phyloP scores from a whole-genome alignment of 2,329 filamentous ascomycete species.

The Mycosphaerella sp. region DNA sequence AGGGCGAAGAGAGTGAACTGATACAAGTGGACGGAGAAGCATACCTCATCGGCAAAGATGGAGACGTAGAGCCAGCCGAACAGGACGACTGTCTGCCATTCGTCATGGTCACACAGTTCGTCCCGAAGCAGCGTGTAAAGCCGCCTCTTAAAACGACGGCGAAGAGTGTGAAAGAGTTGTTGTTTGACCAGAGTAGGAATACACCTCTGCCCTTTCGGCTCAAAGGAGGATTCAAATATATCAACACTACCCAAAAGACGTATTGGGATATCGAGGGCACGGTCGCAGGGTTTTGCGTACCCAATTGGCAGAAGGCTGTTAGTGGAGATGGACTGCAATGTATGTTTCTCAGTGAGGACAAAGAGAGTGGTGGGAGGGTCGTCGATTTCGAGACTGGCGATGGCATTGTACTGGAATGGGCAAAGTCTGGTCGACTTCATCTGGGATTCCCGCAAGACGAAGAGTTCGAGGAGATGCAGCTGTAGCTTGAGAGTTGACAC shows the following conservation, averaged over 20 bases:
- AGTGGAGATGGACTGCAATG: slow-evolving; percentile 38
- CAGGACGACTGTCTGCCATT: slow-evolving; percentile 35
- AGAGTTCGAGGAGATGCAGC: slow-evolving; percentile 35
- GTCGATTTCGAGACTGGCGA: slow-evolving; percentile 36
- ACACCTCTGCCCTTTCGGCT: slow-evolving; percentile 39
- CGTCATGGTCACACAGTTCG: slow-evolving; percentile 40
- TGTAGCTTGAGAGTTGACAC: too few species aligned
- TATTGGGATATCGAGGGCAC: slow-evolving; percentile 34
- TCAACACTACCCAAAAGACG: slow-evolving; percentile 31
- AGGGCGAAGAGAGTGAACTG: slow-evolving; percentile 31
- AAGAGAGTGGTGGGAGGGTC: slow-evolving; percentile 35
- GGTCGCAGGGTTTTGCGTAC: slow-evolving; percentile 39
- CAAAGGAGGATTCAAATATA: slow-evolving; percentile 33
- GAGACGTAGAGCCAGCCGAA: slow-evolving; percentile 31
- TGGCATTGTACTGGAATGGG: slow-evolving; percentile 34
- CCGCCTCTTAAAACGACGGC: slow-evolving; percentile 24
- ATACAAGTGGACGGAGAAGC: slow-evolving; percentile 36
- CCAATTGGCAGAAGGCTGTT: slow-evolving; percentile 38
- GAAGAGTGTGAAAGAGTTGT: slow-evolving; percentile 26
- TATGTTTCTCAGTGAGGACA: slow-evolving; percentile 34
- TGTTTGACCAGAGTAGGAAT: slow-evolving; percentile 33
- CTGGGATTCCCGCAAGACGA: slow-evolving; percentile 40
- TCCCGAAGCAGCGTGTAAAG: slow-evolving; percentile 33
- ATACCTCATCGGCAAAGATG: slow-evolving; percentile 32
- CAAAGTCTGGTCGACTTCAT: slow-evolving; percentile 40